These are phyloP conservation scores for Erodium maritimum DNA, from an alignment of 345 rosid species.

Conservation along the genomic window DNA sequence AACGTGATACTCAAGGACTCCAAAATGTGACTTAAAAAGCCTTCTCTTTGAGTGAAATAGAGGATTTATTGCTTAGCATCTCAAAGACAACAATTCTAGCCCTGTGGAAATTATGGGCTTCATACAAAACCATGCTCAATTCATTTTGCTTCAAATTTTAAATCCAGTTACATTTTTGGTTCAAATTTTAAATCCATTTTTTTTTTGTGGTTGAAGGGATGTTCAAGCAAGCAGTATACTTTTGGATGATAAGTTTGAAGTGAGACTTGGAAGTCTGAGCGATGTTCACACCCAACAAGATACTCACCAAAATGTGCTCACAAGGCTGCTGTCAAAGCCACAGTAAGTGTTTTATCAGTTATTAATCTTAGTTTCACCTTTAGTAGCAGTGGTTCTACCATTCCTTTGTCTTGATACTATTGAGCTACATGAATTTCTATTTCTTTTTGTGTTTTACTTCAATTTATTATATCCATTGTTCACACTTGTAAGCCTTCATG, in stretches of 20 bases:
- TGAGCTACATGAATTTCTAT: neutral
- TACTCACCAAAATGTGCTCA: slow-evolving; percentile 48
- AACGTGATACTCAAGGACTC: neutral
- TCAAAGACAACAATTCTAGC: neutral
- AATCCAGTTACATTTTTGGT: neutral
- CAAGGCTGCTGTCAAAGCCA: slow-evolving; percentile 45
- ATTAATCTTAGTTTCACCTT: neutral
- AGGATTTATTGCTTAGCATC: too few relatives aligned
- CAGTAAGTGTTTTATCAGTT: slow-evolving; percentile 44
- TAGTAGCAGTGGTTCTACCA: neutral
- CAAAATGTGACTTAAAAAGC: neutral
- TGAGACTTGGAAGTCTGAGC: slow-evolving; percentile 84
- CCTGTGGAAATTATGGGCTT: neutral
- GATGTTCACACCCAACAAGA: slow-evolving; percentile 53
- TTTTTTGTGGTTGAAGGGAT: slow-evolving; percentile 47
- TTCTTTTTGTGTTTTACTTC: neutral
- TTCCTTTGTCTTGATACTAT: neutral
- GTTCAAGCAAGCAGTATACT: slow-evolving; percentile 92
- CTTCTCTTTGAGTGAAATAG: neutral
- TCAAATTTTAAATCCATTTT: neutral
- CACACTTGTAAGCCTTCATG: too few relatives aligned
- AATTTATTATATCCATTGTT: too few relatives aligned
- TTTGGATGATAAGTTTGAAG: slow-evolving; percentile 91
- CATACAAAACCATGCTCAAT: neutral
- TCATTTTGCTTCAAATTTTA: neutral